These are phyloP conservation scores for Orbilia blumenaviensis DNA, from an alignment of 2,329 filamentous ascomycete species.

Conservation along the genomic window DNA sequence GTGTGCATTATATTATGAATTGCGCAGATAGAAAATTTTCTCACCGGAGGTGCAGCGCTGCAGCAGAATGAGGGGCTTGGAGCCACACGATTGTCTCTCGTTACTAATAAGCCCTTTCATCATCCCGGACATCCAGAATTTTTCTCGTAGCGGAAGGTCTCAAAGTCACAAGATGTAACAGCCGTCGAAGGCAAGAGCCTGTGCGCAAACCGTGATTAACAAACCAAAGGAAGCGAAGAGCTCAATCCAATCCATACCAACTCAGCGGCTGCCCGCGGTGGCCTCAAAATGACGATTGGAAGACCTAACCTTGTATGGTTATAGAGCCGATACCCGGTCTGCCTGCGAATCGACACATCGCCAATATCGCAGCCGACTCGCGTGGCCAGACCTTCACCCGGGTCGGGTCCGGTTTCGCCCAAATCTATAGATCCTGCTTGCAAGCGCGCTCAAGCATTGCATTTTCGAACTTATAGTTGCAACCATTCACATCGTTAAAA, in stretches of 20 bases:
- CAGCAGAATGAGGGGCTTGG: neutral
- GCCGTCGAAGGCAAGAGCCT: slow-evolving; percentile 10
- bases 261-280: neutral
- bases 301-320: slow-evolving; percentile 13
- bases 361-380: slow-evolving; percentile 41
- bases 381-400: slow-evolving; percentile 26
- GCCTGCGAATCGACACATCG: slow-evolving; percentile 21
- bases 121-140: neutral
- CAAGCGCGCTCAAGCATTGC: too few relatives aligned
- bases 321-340: slow-evolving; percentile 23
- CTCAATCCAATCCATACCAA: neutral
- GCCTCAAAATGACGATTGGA: slow-evolving; percentile 42
- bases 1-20: neutral
- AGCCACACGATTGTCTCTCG: slow-evolving; percentile 5
- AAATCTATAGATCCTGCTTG: neutral
- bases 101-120: neutral
- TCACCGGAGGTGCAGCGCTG: too few relatives aligned
- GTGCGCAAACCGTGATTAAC: too few relatives aligned
- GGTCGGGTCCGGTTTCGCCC: neutral
- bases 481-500: neutral
- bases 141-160: slow-evolving; percentile 13
- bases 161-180: slow-evolving; percentile 14
- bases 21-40: neutral
- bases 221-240: slow-evolving; percentile 18
- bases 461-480: too few relatives aligned